Base-by-base conservation (phyloP, 2,329 filamentous ascomycete species). In the Talaromyces sp. region DNA sequence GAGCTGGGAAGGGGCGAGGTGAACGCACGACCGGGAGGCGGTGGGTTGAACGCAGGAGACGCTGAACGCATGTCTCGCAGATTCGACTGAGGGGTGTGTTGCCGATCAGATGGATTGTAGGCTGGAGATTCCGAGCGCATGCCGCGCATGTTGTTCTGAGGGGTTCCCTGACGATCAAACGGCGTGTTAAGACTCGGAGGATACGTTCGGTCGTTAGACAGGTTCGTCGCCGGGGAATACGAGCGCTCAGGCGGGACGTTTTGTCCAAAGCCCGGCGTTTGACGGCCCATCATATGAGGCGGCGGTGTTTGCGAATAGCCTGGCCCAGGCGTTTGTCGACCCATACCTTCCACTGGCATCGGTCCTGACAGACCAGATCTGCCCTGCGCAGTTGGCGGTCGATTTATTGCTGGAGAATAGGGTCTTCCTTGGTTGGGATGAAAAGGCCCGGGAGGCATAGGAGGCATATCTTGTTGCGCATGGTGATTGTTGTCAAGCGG, bases 381-480 rank as follows among this genome's bases (percentile, higher is more conserved):
- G 35, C 68, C 66, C 59, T 72, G 70, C 18, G 68, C 67, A 23
- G 68, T 70, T 31, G 66, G 63, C 48, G 66, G 67, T 55, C 65
- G 64, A 40, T 65, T 66, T 42, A 66, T 65, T 48, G 70, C 28
- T 37, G 63, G 68, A 7, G 69, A 69, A 61, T 70, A 69, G 8
- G 68, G 69, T 21, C 68, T 69, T 58, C 68, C 68, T 23, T 69
- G 61, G n/a, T 68, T 63, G 12, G 69, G 67, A 12, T 62, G 67
- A 7, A 55, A 54, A 1, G 73, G 72, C 18, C 75, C 62, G 31
- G 73, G 69, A 2, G 42, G 42, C 39, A 60, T 5, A 56, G 74
- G 73, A 5, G 75, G 69, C 5, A 72, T 71, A 5, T 73, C 73
- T 14, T 70, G 66, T 2, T 72, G 66, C 40, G 68, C 69, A 14